phyloP scores from a whole-genome alignment of 805 yeast genomes.

The Candida jianshihensis region DNA sequence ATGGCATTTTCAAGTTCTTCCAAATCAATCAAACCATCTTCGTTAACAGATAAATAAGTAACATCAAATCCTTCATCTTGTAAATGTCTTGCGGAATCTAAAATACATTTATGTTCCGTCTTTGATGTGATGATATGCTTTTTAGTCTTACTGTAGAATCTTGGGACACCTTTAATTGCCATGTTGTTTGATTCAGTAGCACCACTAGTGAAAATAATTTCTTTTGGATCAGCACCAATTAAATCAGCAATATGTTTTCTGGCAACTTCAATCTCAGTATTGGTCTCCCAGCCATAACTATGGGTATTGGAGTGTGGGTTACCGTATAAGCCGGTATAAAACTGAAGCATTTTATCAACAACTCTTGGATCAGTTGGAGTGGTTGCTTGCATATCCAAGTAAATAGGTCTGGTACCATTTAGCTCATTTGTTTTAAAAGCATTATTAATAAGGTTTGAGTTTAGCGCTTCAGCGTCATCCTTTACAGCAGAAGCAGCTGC shows the following conservation, averaged over 20 bases:
- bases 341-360: conserved; percentile 76
- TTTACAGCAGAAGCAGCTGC: conserved; percentile 4
- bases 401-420: conserved; percentile 81
- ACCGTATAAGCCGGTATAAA: conserved; percentile 89
- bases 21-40: conserved; percentile 73
- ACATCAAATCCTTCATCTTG: conserved; percentile 97
- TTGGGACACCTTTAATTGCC: conserved; percentile 92
- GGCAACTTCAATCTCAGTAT: conserved; percentile 82
- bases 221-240: conserved; percentile 92
- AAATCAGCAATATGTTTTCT: conserved; percentile 75
- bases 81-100: conserved; percentile 90
- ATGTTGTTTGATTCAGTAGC: conserved; percentile 97
- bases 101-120: conserved; percentile 98
- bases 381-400: conserved; percentile 96
- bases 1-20: conserved; percentile 77
- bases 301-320: conserved; percentile 98
- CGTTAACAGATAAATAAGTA: conserved; percentile 79
- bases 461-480: conserved; percentile 15
- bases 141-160: conserved; percentile 85
- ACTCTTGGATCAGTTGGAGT: conserved; percentile 98
- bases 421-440: conserved; percentile 33
- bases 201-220: conserved; percentile 93
- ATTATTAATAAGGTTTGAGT: conserved; percentile 27
- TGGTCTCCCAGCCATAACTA: conserved; percentile 98
- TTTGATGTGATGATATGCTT: conserved; percentile 92